Conservation (phyloP, 2,329 filamentous ascomycete genomes). For the Diplodia corticola region DNA sequence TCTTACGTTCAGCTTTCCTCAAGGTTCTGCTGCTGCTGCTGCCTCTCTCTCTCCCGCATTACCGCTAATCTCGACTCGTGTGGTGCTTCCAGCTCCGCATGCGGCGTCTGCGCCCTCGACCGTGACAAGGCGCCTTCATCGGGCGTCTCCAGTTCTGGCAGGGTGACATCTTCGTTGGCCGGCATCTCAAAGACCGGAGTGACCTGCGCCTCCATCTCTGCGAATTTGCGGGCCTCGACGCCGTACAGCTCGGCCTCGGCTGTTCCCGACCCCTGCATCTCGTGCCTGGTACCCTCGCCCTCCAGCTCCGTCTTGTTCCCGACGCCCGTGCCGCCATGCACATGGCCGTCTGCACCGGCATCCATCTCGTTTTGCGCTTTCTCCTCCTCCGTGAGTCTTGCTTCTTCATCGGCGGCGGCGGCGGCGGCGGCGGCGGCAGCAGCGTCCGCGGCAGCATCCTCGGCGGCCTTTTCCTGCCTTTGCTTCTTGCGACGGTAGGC, state of each 20-base stretch:
- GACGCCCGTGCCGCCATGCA: neutral
- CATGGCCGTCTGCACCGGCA: neutral
- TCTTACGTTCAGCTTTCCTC: neutral
- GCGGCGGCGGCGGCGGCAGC: neutral
- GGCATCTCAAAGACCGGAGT: conserved; percentile 12
- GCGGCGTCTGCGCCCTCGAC: neutral
- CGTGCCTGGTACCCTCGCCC: conserved; percentile 2
- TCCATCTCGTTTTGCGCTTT: conserved; percentile 9
- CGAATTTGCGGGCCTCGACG: conserved; percentile 7
- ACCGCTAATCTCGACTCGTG: conserved; percentile 5
- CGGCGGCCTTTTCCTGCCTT: neutral
- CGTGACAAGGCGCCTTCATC: neutral
- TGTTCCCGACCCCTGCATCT: conserved; percentile 6
- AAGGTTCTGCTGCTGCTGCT: neutral
- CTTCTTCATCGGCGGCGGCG: neutral
- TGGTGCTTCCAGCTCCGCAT: conserved; percentile 8
- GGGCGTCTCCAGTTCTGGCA: conserved; percentile 20
- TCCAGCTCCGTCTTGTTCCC: conserved; percentile 8
- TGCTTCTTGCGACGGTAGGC: conserved; percentile 23
- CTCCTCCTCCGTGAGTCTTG: neutral
- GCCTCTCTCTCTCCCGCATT: neutral
- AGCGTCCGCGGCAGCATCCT: neutral
- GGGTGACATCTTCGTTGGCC: neutral
- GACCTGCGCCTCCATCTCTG: conserved; percentile 1
- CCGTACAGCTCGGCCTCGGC: conserved; percentile 16